Conservation (phyloP, 106 monocot species). For the Acanthochlamys bracteata region DNA sequence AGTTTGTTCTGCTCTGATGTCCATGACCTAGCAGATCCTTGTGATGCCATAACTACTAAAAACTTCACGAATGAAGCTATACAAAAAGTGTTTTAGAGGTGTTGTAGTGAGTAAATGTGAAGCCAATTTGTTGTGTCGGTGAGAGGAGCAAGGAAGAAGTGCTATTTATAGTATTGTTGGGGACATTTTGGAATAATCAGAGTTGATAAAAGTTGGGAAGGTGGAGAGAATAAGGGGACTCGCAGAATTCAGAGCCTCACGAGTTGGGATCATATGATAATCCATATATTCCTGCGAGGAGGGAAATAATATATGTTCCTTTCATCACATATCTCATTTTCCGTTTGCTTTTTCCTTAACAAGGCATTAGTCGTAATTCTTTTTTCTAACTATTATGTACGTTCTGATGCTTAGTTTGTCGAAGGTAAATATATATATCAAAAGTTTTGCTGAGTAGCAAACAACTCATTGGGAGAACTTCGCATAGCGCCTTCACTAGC, state of each 20-base stretch:
- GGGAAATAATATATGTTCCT: neutral
- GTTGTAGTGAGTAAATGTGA: neutral
- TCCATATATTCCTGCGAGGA: neutral
- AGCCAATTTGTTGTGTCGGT: neutral
- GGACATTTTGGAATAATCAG: neutral
- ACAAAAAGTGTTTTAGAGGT: neutral
- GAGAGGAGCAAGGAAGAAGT: neutral
- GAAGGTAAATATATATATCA: neutral
- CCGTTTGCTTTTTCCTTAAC: neutral
- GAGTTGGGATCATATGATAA: neutral
- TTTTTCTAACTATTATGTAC: neutral
- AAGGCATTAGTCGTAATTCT: neutral
- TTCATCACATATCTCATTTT: neutral
- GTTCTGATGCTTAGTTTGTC: neutral
- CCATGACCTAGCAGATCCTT: slow-evolving; percentile 1
- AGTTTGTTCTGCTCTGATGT: slow-evolving; percentile 5
- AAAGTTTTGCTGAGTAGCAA: neutral
- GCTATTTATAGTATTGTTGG: neutral
- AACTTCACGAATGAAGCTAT: neutral
- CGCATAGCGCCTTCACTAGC: too few relatives aligned
- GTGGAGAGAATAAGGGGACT: slow-evolving; percentile 4
- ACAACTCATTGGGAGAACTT: neutral
- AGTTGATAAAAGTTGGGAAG: neutral
- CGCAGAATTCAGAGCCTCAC: neutral
- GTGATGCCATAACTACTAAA: neutral